phyloP scores from a whole-genome alignment of 2,329 filamentous ascomycete species.

The Leptographium flavum region DNA sequence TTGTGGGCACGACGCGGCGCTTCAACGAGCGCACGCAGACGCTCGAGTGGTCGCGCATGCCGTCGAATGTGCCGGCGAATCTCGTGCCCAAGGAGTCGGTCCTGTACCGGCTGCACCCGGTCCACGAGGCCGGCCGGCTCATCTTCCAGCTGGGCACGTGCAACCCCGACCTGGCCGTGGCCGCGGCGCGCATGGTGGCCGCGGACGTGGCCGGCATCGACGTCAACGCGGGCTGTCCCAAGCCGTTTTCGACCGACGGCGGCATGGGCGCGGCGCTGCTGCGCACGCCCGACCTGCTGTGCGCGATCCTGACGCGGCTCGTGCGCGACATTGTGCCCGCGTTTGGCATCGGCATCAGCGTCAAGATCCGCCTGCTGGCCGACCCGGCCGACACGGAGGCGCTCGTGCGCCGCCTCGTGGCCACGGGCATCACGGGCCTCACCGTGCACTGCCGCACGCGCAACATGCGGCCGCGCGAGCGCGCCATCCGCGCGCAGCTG shows the following conservation, averaged over 20 bases:
- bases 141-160: slow-evolving; percentile 91
- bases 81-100: slow-evolving; percentile 47
- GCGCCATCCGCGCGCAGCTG: slow-evolving; percentile 74
- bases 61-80: slow-evolving; percentile 52
- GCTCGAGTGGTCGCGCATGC: slow-evolving; percentile 69
- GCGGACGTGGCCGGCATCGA: slow-evolving; percentile 86
- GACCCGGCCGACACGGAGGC: slow-evolving; percentile 60
- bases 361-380: slow-evolving; percentile 86
- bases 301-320: slow-evolving; percentile 68
- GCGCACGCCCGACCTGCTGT: slow-evolving; percentile 68
- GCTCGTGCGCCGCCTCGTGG: slow-evolving; percentile 64
- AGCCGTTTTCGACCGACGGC: slow-evolving; percentile 83
- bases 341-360: slow-evolving; percentile 83
- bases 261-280: slow-evolving; percentile 94
- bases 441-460: slow-evolving; percentile 94
- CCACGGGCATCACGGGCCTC: slow-evolving; percentile 80
- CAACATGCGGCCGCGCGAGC: slow-evolving; percentile 83
- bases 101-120: slow-evolving; percentile 74
- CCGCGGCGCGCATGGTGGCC: slow-evolving; percentile 73
- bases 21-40: slow-evolving; percentile 64
- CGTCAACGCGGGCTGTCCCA: slow-evolving; percentile 95
- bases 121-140: slow-evolving; percentile 56
- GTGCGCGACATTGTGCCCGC: slow-evolving; percentile 64
- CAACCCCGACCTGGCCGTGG: slow-evolving; percentile 66
- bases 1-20: slow-evolving; percentile 73